A percentile compares a stretch with the other conserved stretches of the same genome.
Conservation (phyloP, 2,329 filamentous ascomycete species). For the Pseudogymnoascus sp. region DNA sequence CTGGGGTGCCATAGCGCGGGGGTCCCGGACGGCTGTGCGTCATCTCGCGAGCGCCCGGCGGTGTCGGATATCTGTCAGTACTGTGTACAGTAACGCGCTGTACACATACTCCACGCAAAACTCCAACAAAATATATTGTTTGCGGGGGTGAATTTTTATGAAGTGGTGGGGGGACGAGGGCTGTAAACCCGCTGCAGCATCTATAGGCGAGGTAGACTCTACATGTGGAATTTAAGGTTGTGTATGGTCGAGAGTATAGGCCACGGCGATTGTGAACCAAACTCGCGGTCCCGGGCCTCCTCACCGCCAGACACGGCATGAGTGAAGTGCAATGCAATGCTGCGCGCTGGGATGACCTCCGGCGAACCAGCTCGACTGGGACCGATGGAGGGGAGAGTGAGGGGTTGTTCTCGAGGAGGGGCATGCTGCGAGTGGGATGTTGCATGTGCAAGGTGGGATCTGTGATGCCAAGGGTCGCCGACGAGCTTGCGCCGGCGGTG, state of each 20-base stretch:
- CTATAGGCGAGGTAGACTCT: not conserved
- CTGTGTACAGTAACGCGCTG: not conserved
- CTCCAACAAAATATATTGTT: not conserved
- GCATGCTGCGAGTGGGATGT: not conserved
- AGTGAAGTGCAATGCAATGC: not conserved
- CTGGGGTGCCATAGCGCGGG: not conserved
- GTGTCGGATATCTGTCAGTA: not conserved
- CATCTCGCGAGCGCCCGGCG: not conserved
- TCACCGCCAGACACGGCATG: conserved; percentile 3
- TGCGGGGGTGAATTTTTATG: not conserved
- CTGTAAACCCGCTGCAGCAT: conserved; percentile 1
- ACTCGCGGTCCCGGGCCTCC: not conserved
- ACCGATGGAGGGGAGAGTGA: not conserved
- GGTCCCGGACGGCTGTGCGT: not conserved
- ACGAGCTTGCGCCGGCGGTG: not conserved
- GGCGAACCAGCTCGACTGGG: not conserved
- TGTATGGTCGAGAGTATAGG: not conserved
- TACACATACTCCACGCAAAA: not conserved
- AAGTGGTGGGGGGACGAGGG: not conserved
- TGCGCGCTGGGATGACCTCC: not conserved
- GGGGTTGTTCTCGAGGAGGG: not conserved
- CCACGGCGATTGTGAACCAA: not conserved
- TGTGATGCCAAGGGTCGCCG: not conserved
- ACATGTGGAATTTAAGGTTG: conserved; percentile 6
- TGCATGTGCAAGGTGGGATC: not conserved